These are phyloP conservation scores for Coemansia sp. DNA, from an alignment of 192 early-diverging fungal species.

Conservation along the genomic window DNA sequence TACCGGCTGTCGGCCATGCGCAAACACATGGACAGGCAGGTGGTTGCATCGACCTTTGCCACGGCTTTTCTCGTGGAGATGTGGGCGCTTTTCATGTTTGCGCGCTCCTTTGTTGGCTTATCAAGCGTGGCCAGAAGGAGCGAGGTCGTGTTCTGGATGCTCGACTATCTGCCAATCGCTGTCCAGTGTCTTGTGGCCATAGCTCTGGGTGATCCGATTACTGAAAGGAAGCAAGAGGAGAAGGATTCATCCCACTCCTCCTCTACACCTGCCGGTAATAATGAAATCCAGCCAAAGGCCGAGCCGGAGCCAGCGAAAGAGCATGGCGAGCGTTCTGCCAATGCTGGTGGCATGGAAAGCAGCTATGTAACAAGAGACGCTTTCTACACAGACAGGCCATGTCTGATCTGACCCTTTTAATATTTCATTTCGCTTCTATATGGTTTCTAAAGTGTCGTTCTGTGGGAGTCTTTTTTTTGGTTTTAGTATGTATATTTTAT, in stretches of 20 bases:
- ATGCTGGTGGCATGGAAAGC: background rate
- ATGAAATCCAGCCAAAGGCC: background rate
- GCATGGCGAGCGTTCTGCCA: background rate
- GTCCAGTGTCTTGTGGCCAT: constrained; percentile 10
- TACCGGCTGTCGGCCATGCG: constrained; percentile 1
- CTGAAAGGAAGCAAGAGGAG: background rate
- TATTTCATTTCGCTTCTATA: background rate
- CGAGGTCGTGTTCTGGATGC: constrained; percentile 18
- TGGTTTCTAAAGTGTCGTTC: background rate
- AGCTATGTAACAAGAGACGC: background rate
- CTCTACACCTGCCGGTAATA: too few relatives aligned
- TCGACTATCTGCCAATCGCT: constrained; percentile 22
- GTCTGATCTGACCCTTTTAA: background rate
- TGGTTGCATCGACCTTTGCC: background rate
- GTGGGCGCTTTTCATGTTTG: constrained; percentile 27
- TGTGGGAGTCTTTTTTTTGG: background rate
- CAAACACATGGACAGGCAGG: background rate
- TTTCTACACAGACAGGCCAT: background rate
- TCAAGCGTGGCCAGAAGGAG: constrained; percentile 21
- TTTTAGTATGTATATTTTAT: too few relatives aligned
- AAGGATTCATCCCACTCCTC: background rate
- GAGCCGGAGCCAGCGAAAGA: background rate
- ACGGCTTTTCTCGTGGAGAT: constrained; percentile 9
- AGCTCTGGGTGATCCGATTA: constrained; percentile 18
- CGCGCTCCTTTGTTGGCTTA: constrained; percentile 18